Conservation (phyloP, 2,329 filamentous ascomycete genomes). For the Eutypa lata region DNA sequence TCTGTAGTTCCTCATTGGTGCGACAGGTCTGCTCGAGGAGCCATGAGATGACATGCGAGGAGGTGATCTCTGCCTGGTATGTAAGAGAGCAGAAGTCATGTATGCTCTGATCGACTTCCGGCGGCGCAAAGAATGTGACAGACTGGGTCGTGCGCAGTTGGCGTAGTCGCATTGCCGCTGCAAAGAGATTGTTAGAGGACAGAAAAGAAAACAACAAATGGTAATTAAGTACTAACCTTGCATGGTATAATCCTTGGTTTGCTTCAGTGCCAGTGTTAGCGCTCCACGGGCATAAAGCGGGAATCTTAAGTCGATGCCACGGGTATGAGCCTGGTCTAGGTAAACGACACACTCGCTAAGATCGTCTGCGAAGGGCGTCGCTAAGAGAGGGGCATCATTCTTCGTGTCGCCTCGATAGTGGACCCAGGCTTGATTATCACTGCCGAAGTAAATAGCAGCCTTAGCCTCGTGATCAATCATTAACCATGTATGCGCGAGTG, state of each 20-base stretch:
- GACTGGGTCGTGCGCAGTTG: constrained; percentile 56
- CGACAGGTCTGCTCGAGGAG: constrained; percentile 62
- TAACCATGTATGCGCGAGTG: constrained; percentile 50
- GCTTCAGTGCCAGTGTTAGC: constrained; percentile 52
- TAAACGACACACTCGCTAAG: constrained; percentile 53
- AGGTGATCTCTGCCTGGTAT: constrained; percentile 31
- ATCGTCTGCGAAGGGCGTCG: constrained; percentile 52
- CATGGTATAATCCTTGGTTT: constrained; percentile 60
- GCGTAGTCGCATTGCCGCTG: constrained; percentile 63
- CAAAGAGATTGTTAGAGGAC: background rate
- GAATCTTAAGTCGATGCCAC: constrained; percentile 59
- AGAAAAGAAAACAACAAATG: background rate
- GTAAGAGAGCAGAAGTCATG: constrained; percentile 37
- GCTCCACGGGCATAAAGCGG: constrained; percentile 46
- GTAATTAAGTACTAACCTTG: constrained; percentile 44
- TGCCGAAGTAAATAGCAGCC: constrained; percentile 53
- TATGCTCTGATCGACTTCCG: constrained; percentile 61
- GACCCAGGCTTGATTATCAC: constrained; percentile 42
- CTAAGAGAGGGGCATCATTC: constrained; percentile 40
- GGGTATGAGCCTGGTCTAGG: constrained; percentile 56
- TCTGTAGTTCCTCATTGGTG: constrained; percentile 55
- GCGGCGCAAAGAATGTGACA: constrained; percentile 53
- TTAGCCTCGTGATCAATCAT: constrained; percentile 36
- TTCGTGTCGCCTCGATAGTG: constrained; percentile 31
- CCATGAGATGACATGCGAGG: constrained; percentile 52